Conservation (phyloP, 192 early-diverging fungal genomes). For the Gaertneriomyces semiglobifer region DNA sequence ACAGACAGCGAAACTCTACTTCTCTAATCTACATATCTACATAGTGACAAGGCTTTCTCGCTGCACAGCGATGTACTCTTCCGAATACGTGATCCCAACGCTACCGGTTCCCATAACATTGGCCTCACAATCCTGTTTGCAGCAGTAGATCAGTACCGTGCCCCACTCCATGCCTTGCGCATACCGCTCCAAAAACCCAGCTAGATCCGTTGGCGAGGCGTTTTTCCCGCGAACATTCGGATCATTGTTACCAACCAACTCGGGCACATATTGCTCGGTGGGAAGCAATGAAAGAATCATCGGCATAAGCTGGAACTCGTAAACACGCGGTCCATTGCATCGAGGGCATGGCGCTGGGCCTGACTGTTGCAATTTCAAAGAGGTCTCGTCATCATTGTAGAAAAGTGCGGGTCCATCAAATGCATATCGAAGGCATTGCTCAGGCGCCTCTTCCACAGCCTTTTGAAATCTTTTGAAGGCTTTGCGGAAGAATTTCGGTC, state of each 20-base stretch:
- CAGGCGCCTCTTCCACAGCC: constrained; percentile 66
- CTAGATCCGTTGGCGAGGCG: background rate
- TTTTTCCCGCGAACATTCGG: constrained; percentile 24
- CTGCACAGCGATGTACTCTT: constrained; percentile 50
- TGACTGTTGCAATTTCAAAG: constrained; percentile 4
- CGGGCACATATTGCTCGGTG: constrained; percentile 50
- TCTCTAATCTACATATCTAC: no score
- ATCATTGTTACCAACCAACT: constrained; percentile 23
- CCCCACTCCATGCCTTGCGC: constrained; percentile 88
- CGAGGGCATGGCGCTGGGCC: constrained; percentile 59
- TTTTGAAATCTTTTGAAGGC: constrained; percentile 79
- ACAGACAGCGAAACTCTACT: no score
- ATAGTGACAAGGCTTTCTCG: constrained; percentile 15
- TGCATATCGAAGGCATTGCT: constrained; percentile 82
- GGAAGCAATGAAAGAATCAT: constrained; percentile 70
- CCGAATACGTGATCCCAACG: constrained; percentile 47
- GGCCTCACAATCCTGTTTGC: constrained; percentile 71
- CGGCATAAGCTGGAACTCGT: constrained; percentile 94
- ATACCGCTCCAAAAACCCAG: constrained; percentile 42
- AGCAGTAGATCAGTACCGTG: constrained; percentile 77
- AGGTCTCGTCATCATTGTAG: constrained; percentile 45
- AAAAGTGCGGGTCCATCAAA: constrained; percentile 68
- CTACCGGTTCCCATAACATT: background rate
- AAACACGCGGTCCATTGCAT: constrained; percentile 67
- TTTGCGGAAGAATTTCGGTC: constrained; percentile 72